Percentiles rank a stretch among this genome's conserved stretches.
Evolutionary conservation across 2,329 filamentous ascomycete genomes (phyloP).

Genomic region (Colletotrichum tanaceti): DNA sequence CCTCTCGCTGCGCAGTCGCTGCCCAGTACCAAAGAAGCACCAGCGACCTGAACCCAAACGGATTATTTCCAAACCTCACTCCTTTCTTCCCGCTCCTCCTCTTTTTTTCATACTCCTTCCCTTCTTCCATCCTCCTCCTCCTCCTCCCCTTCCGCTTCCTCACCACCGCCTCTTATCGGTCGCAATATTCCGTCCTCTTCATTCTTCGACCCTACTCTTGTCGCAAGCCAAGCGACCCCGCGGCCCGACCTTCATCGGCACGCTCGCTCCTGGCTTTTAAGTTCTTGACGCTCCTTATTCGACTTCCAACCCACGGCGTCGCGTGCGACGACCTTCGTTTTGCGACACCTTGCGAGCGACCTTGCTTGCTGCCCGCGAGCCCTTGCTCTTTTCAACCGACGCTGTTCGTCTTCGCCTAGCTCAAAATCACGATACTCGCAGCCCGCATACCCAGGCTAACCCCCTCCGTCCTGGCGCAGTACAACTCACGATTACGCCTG

Average conservation of each 20-base stretch:
- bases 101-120: conserved; percentile 12
- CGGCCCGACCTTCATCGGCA: conserved; percentile 23
- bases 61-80: conserved; percentile 39
- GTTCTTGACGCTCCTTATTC: conserved; percentile 39
- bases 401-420: conserved; percentile 16
- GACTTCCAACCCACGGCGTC: conserved; percentile 35
- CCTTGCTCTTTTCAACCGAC: conserved; percentile 14
- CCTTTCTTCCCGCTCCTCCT: conserved; percentile 15
- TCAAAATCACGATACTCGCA: conserved; percentile 15
- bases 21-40: conserved; percentile 24
- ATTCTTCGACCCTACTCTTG: conserved; percentile 30
- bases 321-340: conserved; percentile 42
- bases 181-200: conserved; percentile 14
- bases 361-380: conserved; percentile 8
- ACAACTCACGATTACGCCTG: conserved; percentile 35
- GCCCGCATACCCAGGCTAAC: conserved; percentile 7
- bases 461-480: conserved; percentile 3
- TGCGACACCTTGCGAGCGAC: conserved; percentile 36
- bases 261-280: conserved; percentile 22
- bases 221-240: conserved; percentile 36
- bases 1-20: conserved; percentile 18
- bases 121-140: conserved; percentile 17
- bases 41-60: conserved; percentile 34
- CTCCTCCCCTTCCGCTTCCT: neutral
- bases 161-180: neutral